These are phyloP conservation scores for Backusella parvicylindrica DNA, from an alignment of 192 early-diverging fungal genomes.

Conservation along the genomic window DNA sequence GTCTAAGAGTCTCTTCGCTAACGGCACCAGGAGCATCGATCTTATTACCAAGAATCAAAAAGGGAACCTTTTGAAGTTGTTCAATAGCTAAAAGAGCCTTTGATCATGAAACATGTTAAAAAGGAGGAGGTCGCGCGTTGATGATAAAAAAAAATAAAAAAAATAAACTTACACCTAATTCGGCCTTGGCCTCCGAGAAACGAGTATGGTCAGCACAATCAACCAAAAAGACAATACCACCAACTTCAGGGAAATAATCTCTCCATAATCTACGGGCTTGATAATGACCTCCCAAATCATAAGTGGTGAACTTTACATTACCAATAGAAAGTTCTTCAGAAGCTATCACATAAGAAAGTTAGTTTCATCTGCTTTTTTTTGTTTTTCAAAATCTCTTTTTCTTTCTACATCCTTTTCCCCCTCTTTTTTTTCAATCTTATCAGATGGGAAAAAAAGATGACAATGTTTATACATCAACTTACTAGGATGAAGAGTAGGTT, in stretches of 20 bases:
- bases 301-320: slow-evolving; percentile 96
- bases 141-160: background rate
- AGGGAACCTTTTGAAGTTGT: slow-evolving; percentile 88
- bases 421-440: background rate
- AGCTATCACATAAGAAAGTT: slow-evolving; percentile 42
- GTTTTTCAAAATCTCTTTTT: background rate
- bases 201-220: slow-evolving; percentile 85
- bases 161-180: slow-evolving; percentile 77
- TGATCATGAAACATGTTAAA: background rate
- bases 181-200: slow-evolving; percentile 88
- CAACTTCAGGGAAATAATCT: slow-evolving; percentile 98
- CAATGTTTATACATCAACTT: slow-evolving; percentile 29
- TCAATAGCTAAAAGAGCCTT: slow-evolving; percentile 91
- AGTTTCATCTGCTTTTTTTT: background rate
- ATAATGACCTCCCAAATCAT: slow-evolving; percentile 95
- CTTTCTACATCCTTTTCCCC: background rate
- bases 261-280: slow-evolving; percentile 98
- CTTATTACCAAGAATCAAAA: slow-evolving; percentile 98
- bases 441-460: background rate
- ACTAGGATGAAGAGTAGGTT: slow-evolving; percentile 98
- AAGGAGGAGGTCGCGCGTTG: background rate
- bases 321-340: slow-evolving; percentile 97
- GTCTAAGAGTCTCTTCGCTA: slow-evolving; percentile 88
- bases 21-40: slow-evolving; percentile 93
- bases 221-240: slow-evolving; percentile 97